Evolutionary conservation across 768 basidiomycete genomes (phyloP), one percentile per base, ranked within the genome.

Genomic region (Lanmaoa rubissima): DNA sequence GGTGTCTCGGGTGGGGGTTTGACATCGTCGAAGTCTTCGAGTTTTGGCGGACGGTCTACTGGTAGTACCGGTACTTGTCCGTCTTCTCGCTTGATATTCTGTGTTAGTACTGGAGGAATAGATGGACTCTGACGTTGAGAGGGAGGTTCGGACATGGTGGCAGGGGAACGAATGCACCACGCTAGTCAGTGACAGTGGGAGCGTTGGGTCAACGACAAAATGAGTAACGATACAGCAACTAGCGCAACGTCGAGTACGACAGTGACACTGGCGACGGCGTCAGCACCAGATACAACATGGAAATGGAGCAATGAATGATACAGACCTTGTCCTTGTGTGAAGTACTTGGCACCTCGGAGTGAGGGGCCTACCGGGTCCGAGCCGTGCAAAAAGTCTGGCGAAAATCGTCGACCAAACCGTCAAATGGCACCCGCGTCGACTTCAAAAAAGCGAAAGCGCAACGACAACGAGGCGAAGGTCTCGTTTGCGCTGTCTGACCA

Each of bases 381-480:
- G 47, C 40, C 45, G 53, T 48, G 34, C 47, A 40, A 42, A 31
- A 43, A 45, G 52, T 42, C 53, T 52, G 49, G 46, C 48, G 42
- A 55, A 38, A 54, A 24, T 54, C 60, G 65, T 62, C 56, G 45
- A 61, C 61, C 61, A 48, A 48, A 57, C 47, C 28, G 54, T 32
- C 48, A 19, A 41, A 71, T 71, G 65, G 47, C 60, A 46, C 41
- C 70, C 12, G 49, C 53, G 55, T 47, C 67, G 57, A 57, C 59
- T 50, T 69, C 74, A 63, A 79, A 76, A 69, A 83, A 84, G 65
- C 76, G 82, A 55, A 84, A 84, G 66, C 75, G 81, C 59, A 62
- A 71, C 54, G 62, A 65, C 50, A 75, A 74, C 56, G 59, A 68
- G 41, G 64, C 57, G 39, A 71, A 71, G 49, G 57, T 76, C 53